These are phyloP conservation scores for Candida methanosorbosa DNA, from an alignment of 805 yeast genomes.

Conservation along the genomic window DNA sequence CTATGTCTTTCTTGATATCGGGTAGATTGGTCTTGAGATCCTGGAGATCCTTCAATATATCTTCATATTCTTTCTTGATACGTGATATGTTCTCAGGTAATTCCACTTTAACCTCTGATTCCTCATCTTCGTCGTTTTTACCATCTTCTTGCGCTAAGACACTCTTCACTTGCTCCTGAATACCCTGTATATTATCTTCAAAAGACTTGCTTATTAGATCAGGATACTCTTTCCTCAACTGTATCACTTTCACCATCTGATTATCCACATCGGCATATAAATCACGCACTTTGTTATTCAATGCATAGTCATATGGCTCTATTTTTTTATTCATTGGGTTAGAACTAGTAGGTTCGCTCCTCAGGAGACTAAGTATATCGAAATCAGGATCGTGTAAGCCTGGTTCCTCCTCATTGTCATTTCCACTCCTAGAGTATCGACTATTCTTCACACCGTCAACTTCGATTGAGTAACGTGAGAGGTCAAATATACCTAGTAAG, in stretches of 20 bases:
- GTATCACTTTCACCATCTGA: conserved; percentile 48
- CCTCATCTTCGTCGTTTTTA: neutral
- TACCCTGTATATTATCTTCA: conserved; percentile 17
- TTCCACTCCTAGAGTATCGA: no score
- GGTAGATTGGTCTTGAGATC: conserved; percentile 30
- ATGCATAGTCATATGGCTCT: conserved; percentile 63
- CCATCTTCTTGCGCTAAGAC: neutral
- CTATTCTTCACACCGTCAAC: no score
- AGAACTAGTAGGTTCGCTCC: conserved; percentile 5
- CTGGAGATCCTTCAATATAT: conserved; percentile 18
- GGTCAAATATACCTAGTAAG: no score
- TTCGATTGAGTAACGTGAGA: no score
- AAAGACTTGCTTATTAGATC: conserved; percentile 27
- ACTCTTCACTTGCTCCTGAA: conserved; percentile 7
- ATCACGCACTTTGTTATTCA: conserved; percentile 51
- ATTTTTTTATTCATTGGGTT: conserved; percentile 26
- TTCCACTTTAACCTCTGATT: neutral
- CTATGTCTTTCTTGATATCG: conserved; percentile 11
- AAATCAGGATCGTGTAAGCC: no score
- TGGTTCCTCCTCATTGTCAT: no score
- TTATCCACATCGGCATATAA: conserved; percentile 53
- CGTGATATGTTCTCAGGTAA: conserved; percentile 9
- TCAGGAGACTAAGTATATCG: no score
- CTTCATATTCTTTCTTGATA: conserved; percentile 18
- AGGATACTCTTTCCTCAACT: conserved; percentile 47